Conservation (phyloP, 2,329 filamentous ascomycete genomes). For the Pseudocercospora pini-densiflorae region DNA sequence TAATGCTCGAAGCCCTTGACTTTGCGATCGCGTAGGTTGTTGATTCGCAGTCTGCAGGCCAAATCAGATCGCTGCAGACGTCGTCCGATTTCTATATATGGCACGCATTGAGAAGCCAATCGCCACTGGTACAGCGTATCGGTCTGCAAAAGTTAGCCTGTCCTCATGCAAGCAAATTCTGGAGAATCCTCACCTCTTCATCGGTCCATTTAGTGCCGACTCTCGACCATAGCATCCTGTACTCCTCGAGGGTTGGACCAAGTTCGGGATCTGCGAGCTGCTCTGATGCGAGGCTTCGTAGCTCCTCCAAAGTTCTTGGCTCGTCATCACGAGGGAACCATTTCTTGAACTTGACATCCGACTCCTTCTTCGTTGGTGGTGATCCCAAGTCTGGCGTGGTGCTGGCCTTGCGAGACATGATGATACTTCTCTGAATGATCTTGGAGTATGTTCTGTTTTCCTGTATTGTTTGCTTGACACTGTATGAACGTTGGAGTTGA, state of each 20-base stretch:
- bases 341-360: background rate
- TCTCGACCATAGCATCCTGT: background rate
- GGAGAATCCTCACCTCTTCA: background rate
- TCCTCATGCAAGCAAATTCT: background rate
- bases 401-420: background rate
- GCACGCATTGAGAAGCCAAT: background rate
- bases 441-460: background rate
- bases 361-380: background rate
- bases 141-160: background rate
- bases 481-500: background rate
- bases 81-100: background rate
- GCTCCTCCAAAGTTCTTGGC: background rate
- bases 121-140: background rate
- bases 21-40: background rate
- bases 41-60: conserved; percentile 7
- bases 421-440: background rate
- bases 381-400: background rate
- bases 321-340: background rate
- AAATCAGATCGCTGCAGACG: background rate
- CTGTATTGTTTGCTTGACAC: background rate
- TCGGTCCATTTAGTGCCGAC: background rate
- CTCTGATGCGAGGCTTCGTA: background rate
- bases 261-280: background rate
- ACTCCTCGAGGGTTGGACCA: background rate
- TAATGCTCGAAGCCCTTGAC: background rate